Base-by-base conservation (phyloP, 257 asterid species). In the Gentiana straminea region DNA sequence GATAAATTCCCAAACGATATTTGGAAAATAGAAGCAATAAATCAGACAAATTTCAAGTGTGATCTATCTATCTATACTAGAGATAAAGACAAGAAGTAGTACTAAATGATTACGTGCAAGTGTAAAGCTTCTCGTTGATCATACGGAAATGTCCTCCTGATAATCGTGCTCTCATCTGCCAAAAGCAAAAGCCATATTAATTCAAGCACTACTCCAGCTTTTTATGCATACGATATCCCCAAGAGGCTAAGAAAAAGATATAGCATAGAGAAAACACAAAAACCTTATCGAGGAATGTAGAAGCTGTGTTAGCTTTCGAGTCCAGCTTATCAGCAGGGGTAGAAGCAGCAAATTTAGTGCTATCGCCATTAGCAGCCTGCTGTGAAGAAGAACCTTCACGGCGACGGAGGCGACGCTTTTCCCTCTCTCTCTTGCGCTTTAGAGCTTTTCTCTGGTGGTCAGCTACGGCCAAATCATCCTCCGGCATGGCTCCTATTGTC, bases 91-190 rank as follows among this genome's bases (percentile, higher is more conserved):
- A n/a, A 13, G 24, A 2, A 24, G 35, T 5, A 6, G 44, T 49
- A 35, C 2, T n/a, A 62, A 4, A 10, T 45, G 24, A 24, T 24
- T 71, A 86, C 97, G 82, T 77, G 93, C 95, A 89, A 67, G 95
- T 86, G 81, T 89, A 89, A 53, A 89, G 93, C 79, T 86, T 89
- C 76, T 86, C 97, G 74, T 89, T 89, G 57, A 89, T 73, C 95
- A 86, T 86, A 55, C 97, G 97, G 67, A 89, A 89, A 68, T 78
- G 86, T 32, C 97, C 92, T 58, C 94, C 97, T 8, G 94, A 81
- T 61, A 89, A 75, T 64, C 79, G 80, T 43, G 95, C 88, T 69
- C 69, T 89, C 97, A 89, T 89, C 97, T 89, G 73, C 62, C 52
- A 58, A 45, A 57, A 2, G 5, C 52, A 37, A 46, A 41, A 24